Evolutionary conservation across 495 filamentous ascomycete genomes (phyloP).

Genomic region (Podospora pseudopauciseta): DNA sequence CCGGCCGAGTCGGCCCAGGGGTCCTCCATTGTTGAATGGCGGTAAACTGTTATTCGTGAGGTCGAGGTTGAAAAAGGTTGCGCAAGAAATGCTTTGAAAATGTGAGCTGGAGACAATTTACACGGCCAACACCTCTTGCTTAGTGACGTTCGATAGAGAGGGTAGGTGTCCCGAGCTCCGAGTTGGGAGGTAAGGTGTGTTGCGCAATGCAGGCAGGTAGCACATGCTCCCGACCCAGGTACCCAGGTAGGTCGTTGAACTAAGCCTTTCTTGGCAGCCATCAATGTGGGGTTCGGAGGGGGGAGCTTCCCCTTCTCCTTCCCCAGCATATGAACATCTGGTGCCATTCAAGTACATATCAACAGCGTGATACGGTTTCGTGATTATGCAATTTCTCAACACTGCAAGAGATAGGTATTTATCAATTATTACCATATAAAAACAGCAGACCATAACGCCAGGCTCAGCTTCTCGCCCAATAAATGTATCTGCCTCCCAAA

Average conservation of each 20-base stretch:
- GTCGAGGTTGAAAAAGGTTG: background rate
- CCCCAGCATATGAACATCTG: background rate
- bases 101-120: conserved; percentile 5
- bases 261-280: conserved; percentile 22
- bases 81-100: background rate
- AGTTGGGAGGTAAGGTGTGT: conserved; percentile 2
- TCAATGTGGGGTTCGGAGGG: conserved; percentile 21
- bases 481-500: background rate
- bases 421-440: background rate
- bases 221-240: background rate
- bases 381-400: background rate
- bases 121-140: background rate
- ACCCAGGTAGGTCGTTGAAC: conserved; percentile 11
- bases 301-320: background rate
- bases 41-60: background rate
- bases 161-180: background rate
- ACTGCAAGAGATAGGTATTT: background rate
- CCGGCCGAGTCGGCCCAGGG: conserved; percentile 37
- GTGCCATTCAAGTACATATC: background rate
- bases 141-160: background rate
- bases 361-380: background rate
- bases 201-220: conserved; percentile 9
- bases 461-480: background rate
- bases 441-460: background rate
- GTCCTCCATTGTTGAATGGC: conserved; percentile 30